phyloP scores from a whole-genome alignment of 805 yeast genomes.

The Ogataea nakhonphanomensis region DNA sequence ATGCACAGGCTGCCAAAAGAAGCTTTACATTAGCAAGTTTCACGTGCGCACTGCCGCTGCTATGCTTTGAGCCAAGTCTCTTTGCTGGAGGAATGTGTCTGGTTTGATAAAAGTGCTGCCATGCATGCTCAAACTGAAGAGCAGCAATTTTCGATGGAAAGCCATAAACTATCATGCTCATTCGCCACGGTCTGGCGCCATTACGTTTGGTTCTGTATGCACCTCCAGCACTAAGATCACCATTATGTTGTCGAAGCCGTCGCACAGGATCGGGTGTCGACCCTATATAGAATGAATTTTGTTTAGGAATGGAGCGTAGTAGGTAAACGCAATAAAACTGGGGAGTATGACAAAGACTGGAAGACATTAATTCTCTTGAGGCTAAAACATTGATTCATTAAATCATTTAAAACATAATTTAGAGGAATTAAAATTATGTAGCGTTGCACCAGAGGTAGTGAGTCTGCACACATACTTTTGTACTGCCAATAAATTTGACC shows the following conservation, averaged over 20 bases:
- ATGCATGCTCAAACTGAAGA: conserved; percentile 79
- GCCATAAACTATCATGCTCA: conserved; percentile 60
- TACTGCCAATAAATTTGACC: too few species aligned
- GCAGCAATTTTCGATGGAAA: conserved; percentile 70
- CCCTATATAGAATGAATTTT: conserved; percentile 67
- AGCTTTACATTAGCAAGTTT: conserved; percentile 47
- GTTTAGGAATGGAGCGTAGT: conserved; percentile 55
- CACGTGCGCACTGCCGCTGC: conserved; percentile 42
- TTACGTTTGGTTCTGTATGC: conserved; percentile 61
- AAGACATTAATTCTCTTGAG: conserved; percentile 3
- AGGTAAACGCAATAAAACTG: conserved; percentile 69
- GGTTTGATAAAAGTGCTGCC: conserved; percentile 70
- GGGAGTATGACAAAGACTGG: conserved; percentile 4
- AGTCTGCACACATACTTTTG: too few species aligned
- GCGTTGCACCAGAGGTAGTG: too few species aligned
- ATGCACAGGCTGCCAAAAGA: conserved; percentile 41
- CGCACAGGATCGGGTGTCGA: conserved; percentile 74
- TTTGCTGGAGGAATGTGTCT: conserved; percentile 47
- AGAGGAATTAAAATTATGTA: not conserved
- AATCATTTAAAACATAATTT: too few species aligned
- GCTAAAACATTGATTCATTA: too few species aligned
- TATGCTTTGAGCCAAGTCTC: conserved; percentile 37
- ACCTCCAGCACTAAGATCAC: conserved; percentile 59
- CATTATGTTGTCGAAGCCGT: conserved; percentile 77
- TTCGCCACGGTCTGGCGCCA: conserved; percentile 72